A percentile compares a stretch with the other conserved stretches of the same genome.
Evolutionary conservation across 2,329 filamentous ascomycete genomes (phyloP).

Genomic region (Pseudogymnoascus pannorum): DNA sequence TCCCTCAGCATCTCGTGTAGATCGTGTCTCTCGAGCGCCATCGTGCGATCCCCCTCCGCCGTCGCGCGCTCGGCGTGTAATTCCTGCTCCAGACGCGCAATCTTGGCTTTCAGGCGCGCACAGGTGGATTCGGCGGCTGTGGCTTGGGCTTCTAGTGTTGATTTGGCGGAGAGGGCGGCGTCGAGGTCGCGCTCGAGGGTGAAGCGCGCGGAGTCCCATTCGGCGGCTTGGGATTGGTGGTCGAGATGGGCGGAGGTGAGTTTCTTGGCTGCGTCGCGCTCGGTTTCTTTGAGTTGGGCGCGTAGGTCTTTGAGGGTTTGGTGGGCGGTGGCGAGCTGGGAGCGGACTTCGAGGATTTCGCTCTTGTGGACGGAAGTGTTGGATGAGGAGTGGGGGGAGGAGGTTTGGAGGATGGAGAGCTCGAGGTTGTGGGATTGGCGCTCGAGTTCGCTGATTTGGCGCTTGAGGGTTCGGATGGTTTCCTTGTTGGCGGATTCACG

Average conservation of each 20-base stretch:
- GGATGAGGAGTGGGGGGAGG: constrained; percentile 39
- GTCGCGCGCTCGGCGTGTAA: constrained; percentile 49
- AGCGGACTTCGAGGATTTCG: constrained; percentile 52
- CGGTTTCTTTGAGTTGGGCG: constrained; percentile 40
- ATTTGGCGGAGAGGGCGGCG: constrained; percentile 39
- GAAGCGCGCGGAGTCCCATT: constrained; percentile 28
- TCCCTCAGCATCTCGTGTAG: constrained; percentile 54
- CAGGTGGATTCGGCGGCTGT: constrained; percentile 40
- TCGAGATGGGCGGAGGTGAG: constrained; percentile 43
- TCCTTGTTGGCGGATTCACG: constrained; percentile 60
- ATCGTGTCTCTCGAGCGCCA: constrained; percentile 50
- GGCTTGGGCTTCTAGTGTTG: constrained; percentile 29
- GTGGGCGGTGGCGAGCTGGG: constrained; percentile 53
- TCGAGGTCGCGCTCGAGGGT: constrained; percentile 35
- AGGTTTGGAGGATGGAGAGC: constrained; percentile 41
- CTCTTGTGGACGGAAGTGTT: constrained; percentile 46
- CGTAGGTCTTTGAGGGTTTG: constrained; percentile 51
- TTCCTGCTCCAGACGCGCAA: constrained; percentile 37
- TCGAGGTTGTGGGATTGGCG: constrained; percentile 59
- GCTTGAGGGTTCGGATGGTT: constrained; percentile 54
- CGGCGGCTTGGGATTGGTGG: constrained; percentile 39
- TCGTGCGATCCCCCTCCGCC: constrained; percentile 48
- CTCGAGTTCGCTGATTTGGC: constrained; percentile 59
- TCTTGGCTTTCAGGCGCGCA: constrained; percentile 42
- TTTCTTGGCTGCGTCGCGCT: constrained; percentile 32